Percentiles rank a stretch among this genome's conserved stretches.
These are phyloP conservation scores for Salix caprea DNA, from an alignment of 345 rosid species.

Conservation along the genomic window DNA sequence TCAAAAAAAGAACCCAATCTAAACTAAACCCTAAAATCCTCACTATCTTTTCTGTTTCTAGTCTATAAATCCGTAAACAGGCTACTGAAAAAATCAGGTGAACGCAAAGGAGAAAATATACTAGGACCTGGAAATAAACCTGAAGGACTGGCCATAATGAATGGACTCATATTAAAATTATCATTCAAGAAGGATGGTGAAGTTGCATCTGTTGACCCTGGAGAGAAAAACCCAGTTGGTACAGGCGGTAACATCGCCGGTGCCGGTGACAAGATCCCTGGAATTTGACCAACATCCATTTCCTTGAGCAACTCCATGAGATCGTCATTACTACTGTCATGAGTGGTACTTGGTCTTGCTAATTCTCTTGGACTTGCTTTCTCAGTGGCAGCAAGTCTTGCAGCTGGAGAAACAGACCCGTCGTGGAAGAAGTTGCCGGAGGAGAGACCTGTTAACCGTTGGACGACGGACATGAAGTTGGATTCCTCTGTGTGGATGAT, in stretches of 20 bases:
- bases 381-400: conserved; percentile 71
- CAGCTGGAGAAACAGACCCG: conserved; percentile 61
- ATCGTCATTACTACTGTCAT: background rate
- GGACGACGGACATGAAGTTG: conserved; percentile 79
- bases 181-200: conserved; percentile 26
- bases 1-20: background rate
- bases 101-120: conserved; percentile 43
- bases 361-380: conserved; percentile 53
- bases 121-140: conserved; percentile 21
- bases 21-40: background rate
- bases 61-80: conserved; percentile 44
- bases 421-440: conserved; percentile 39
- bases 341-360: background rate
- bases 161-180: conserved; percentile 39
- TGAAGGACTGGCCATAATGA: conserved; percentile 43
- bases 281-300: conserved; percentile 35
- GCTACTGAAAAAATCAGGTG: conserved; percentile 45
- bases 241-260: conserved; percentile 53
- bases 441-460: conserved; percentile 77
- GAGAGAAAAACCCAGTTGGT: conserved; percentile 52
- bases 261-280: conserved; percentile 74
- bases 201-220: conserved; percentile 24
- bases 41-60: background rate
- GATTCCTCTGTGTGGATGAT: conserved; percentile 58
- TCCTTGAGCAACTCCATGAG: conserved; percentile 20